Percentiles rank a stretch among this genome's conserved stretches.
phyloP scores from a whole-genome alignment of 441 rosid genomes.

The Croton laevigatus region DNA sequence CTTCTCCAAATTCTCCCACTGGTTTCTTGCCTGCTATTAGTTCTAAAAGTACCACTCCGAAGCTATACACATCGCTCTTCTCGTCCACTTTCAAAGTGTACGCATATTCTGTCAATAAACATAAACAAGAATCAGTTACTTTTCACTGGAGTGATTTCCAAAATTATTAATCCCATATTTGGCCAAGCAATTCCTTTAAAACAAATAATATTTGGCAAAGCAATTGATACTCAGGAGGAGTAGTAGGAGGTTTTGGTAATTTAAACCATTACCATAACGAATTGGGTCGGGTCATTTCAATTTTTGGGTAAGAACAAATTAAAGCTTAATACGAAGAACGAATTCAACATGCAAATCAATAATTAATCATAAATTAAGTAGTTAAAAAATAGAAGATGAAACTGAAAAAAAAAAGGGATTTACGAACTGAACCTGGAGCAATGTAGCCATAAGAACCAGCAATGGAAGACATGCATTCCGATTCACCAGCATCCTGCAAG shows the following conservation, averaged over 20 bases:
- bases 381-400: neutral
- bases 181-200: no score
- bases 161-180: no score
- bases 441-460: conserved; percentile 97
- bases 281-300: no score
- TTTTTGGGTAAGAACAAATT: no score
- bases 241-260: no score
- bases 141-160: no score
- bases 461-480: conserved; percentile 83
- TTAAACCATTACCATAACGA: no score
- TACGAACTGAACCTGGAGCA: conserved; percentile 86
- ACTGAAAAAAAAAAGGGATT: neutral
- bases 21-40: conserved; percentile 78
- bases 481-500: conserved; percentile 68
- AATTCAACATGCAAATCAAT: no score
- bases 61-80: conserved; percentile 94
- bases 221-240: no score
- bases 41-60: conserved; percentile 82
- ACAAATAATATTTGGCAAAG: no score
- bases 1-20: conserved; percentile 89
- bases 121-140: neutral
- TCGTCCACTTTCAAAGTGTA: conserved; percentile 85
- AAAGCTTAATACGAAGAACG: neutral
- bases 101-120: conserved; percentile 59
- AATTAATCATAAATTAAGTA: neutral